Base-by-base conservation (phyloP, 331 rosid genomes). In the Erythrophleum ivorense region DNA sequence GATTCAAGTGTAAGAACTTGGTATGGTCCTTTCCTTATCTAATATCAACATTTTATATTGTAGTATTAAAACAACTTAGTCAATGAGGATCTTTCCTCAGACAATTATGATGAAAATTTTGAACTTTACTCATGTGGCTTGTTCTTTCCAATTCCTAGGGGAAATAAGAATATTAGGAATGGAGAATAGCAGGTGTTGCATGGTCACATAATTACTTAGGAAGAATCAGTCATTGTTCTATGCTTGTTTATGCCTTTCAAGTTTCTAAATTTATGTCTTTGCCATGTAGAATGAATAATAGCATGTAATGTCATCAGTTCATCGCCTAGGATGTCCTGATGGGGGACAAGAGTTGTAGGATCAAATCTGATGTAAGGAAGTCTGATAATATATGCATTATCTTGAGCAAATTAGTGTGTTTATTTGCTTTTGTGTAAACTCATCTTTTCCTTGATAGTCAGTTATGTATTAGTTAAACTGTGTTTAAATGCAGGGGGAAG, bases 1-100 rank as follows among this genome's bases (percentile, higher is more conserved):
- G 94, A 67, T 88, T 78, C 77, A 89, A 86, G 83, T 85, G 92
- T 72, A 88, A 80, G 83, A 76, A 85, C 58, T 82, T 88, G 97
- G 98, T 95, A 89, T 74, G 90, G 24, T 33, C 63, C 76, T 72
- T 83, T 81, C 80, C 59, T 68, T 73, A 15, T 72, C 45, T 38
- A 71, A 65, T 13, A 57, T 79, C 13, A 15, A 54, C 52, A 66
- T 77, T 75, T 78, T 40, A 69, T 52, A 75, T 71, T 84, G 41
- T 46, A 54, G 74, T 49, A 62, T 68, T 68, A 76, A 79, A 57
- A 43, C 55, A 63, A 60, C 43, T 69, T 53, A 31, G 63, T 36
- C 10, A 43, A 9, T 24, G 72, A 71, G 58, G 8, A n/a, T 3
- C 16, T 71, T 77, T 48, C 1, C 14, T 40, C 53, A 53, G 29